Evolutionary conservation across 345 rosid species (phyloP), one percentile per base, ranked within the genome.

Genomic region (Camelina neglecta): DNA sequence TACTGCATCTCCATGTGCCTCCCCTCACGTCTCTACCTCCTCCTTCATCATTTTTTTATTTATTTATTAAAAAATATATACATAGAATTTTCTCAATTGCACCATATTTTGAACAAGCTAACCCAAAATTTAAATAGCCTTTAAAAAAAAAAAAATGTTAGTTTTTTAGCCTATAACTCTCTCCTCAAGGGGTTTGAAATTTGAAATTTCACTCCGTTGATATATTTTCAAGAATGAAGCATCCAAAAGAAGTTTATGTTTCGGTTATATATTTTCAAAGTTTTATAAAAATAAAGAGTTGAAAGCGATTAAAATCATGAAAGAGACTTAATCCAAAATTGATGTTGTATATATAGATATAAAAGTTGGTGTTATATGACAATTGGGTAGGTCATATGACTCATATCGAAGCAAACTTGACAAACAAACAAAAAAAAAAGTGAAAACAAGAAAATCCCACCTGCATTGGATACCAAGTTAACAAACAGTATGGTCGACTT

Each of bases 1-100:
- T 72, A 45, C 78, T 78, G 70, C 81, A 78, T 73, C 47, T 60
- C 81, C 81, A 78, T 78, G 81, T 78, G 81, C 78, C 26, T 44
- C 47, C 81, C 77, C 81, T 72, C 81, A 72, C 69, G 69, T 45
- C 77, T 72, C 73, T 66, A 42, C 69, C 21, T 65, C 63, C 50
- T 65, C 8, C 8, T 35, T 35, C 8, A 6, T 35, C 8, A 6
- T 35, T 6, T 6, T 51, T 20, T 51, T 7, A 13, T 51, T 51
- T 10, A 1, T 21, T 23, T 24, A 53, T 53, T 21, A 23, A 33
- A 6, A 47, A 47, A 60, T 50, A 60, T 71, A 31, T 59, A 44
- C 13, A 57, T 5, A 13, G 12, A 2, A 20, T 21, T 8, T 31
- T 18, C n/a, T 31, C 50, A 23, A 20, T 44, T 23, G 36, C 36